Evolutionary conservation across 2,329 filamentous ascomycete species (phyloP).

Genomic region (Aspergillus hortae): DNA sequence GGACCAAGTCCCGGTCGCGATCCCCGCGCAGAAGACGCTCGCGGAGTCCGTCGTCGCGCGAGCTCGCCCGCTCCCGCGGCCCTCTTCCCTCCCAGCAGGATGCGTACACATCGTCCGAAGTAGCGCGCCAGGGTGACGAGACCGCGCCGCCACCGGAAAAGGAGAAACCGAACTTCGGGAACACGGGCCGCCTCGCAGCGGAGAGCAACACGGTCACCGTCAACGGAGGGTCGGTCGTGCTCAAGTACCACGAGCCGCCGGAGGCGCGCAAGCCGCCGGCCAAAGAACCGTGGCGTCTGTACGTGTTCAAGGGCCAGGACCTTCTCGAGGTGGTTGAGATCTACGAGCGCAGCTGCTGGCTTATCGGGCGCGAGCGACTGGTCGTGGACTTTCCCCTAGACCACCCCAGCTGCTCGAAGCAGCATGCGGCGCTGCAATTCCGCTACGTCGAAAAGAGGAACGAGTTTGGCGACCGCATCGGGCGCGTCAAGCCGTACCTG

Average conservation of each 20-base stretch:
- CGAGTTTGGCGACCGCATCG: constrained; percentile 80
- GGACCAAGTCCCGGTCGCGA: constrained; percentile 28
- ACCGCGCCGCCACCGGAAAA: constrained; percentile 42
- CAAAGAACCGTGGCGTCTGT: constrained; percentile 80
- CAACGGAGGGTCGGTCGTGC: constrained; percentile 62
- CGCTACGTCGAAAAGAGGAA: constrained; percentile 77
- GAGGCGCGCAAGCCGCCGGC: constrained; percentile 85
- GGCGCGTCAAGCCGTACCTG: constrained; percentile 78
- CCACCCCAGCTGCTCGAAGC: constrained; percentile 90
- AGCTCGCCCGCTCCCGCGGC: constrained; percentile 30
- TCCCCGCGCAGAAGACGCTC: constrained; percentile 13
- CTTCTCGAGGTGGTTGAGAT: constrained; percentile 80
- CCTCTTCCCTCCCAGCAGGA: constrained; percentile 47
- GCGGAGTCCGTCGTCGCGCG: constrained; percentile 24
- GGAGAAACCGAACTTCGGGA: constrained; percentile 82
- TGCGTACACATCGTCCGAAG: constrained; percentile 38
- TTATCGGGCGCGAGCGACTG: constrained; percentile 74
- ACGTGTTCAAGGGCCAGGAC: constrained; percentile 82
- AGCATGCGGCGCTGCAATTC: constrained; percentile 95
- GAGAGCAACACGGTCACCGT: constrained; percentile 76
- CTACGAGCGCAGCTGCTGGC: constrained; percentile 76
- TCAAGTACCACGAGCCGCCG: constrained; percentile 94
- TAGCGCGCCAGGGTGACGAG: constrained; percentile 18
- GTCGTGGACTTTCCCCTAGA: constrained; percentile 82
- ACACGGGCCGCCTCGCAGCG: constrained; percentile 77